Evolutionary conservation across 306 rosid genomes (phyloP).

Genomic region (Casuarina equisetifolia): DNA sequence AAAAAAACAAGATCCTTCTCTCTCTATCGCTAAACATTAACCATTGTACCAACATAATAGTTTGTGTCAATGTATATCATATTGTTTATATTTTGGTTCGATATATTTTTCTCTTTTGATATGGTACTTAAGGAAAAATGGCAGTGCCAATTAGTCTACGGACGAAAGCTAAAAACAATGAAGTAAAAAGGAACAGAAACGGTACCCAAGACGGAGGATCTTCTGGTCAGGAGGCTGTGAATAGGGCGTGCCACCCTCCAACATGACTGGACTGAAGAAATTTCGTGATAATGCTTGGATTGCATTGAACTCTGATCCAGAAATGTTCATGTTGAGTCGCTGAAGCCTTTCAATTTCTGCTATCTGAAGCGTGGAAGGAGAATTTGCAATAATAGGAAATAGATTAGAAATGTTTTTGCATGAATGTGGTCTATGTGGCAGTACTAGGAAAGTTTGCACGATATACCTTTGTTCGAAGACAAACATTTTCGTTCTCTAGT

Average conservation of each 20-base stretch:
- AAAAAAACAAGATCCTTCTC: too few relatives aligned
- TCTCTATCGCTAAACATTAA: too few relatives aligned
- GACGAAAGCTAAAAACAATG: too few relatives aligned
- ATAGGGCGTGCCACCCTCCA: constrained; percentile 60
- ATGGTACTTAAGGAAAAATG: too few relatives aligned
- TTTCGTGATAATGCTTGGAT: constrained; percentile 80
- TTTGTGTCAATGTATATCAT: too few relatives aligned
- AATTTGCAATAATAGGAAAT: not conserved
- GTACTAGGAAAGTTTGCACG: not conserved
- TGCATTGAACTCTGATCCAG: constrained; percentile 71
- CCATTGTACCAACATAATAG: too few relatives aligned
- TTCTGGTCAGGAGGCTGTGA: constrained; percentile 70
- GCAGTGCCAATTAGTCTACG: too few relatives aligned
- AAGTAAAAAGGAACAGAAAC: too few relatives aligned
- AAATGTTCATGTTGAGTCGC: constrained; percentile 61
- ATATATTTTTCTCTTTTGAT: too few relatives aligned
- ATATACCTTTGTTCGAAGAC: constrained; percentile 73
- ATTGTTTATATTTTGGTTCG: too few relatives aligned
- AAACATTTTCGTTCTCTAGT: constrained; percentile 83
- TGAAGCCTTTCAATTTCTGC: constrained; percentile 79
- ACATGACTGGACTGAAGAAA: constrained; percentile 60
- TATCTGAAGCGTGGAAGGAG: constrained; percentile 40
- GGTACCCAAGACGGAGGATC: constrained; percentile 79
- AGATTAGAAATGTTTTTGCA: not conserved
- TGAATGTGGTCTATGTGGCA: not conserved